phyloP scores from a whole-genome alignment of 495 filamentous ascomycete genomes.

The Penicillium cosmopolitanum region DNA sequence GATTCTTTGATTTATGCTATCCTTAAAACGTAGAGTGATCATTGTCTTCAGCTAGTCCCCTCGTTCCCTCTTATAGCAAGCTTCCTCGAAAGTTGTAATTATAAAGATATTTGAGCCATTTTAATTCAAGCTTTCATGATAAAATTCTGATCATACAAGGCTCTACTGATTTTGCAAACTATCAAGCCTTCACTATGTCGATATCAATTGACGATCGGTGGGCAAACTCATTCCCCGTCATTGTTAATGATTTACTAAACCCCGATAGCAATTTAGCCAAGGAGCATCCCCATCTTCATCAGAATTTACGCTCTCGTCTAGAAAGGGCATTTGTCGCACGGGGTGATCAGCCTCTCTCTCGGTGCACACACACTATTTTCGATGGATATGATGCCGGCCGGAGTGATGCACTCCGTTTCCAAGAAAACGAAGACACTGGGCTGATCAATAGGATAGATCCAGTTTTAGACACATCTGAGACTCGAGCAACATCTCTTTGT shows the following conservation, averaged over 20 bases:
- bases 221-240: slow-evolving; percentile 11
- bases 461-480: not conserved
- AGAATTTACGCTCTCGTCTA: slow-evolving; percentile 12
- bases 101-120: too few relatives aligned
- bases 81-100: too few relatives aligned
- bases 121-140: too few relatives aligned
- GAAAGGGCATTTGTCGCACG: slow-evolving; percentile 10
- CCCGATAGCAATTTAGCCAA: slow-evolving; percentile 10
- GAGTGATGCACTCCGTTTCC: slow-evolving; percentile 9
- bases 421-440: slow-evolving; percentile 4
- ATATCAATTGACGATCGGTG: not conserved
- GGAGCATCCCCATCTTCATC: slow-evolving; percentile 19
- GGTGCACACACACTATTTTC: slow-evolving; percentile 9
- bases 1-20: too few relatives aligned
- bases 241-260: slow-evolving; percentile 8
- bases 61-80: too few relatives aligned
- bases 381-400: slow-evolving; percentile 11
- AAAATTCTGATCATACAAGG: too few relatives aligned
- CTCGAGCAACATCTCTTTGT: slow-evolving; percentile 16
- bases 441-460: slow-evolving; percentile 4
- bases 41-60: too few relatives aligned
- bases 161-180: not conserved
- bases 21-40: too few relatives aligned
- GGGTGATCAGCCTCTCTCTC: slow-evolving; percentile 16
- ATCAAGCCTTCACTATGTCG: not conserved